These are phyloP conservation scores for Colletotrichum musae DNA, from an alignment of 2,329 filamentous ascomycete genomes.

Conservation along the genomic window DNA sequence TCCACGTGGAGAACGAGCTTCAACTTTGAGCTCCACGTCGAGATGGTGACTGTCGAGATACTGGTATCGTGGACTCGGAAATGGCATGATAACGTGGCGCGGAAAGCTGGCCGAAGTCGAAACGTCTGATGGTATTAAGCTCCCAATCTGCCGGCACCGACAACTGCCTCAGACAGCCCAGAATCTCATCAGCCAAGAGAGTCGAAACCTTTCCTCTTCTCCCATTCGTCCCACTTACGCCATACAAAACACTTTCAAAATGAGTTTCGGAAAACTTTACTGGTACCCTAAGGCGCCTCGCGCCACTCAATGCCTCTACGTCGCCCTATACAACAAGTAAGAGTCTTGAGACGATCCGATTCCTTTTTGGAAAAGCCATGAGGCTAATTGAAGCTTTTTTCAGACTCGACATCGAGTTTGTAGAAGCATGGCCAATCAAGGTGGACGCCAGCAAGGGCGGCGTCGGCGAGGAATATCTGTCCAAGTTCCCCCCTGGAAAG, in stretches of 20 bases:
- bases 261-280: slow-evolving; percentile 34
- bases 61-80: slow-evolving; percentile 7
- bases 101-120: slow-evolving; percentile 10
- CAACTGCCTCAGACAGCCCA: background rate
- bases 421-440: slow-evolving; percentile 36
- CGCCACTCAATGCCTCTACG: slow-evolving; percentile 32
- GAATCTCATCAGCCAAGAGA: background rate
- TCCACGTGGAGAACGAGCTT: slow-evolving; percentile 27
- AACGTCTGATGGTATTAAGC: slow-evolving; percentile 9
- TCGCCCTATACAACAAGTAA: slow-evolving; percentile 33
- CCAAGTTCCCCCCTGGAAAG: slow-evolving; percentile 29
- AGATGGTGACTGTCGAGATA: background rate
- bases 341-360: rapidly evolving
- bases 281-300: slow-evolving; percentile 34
- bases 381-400: background rate
- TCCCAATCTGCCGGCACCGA: background rate
- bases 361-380: rapidly evolving
- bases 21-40: slow-evolving; percentile 30
- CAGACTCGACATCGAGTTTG: slow-evolving; percentile 29
- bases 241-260: background rate
- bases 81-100: slow-evolving; percentile 12
- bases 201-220: background rate
- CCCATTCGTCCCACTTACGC: background rate
- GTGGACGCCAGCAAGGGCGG: slow-evolving; percentile 33
- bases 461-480: slow-evolving; percentile 26